A percentile compares a stretch with the other conserved stretches of the same genome.
phyloP scores from a whole-genome alignment of 495 filamentous ascomycete genomes.

The Lindgomyces ingoldianus region DNA sequence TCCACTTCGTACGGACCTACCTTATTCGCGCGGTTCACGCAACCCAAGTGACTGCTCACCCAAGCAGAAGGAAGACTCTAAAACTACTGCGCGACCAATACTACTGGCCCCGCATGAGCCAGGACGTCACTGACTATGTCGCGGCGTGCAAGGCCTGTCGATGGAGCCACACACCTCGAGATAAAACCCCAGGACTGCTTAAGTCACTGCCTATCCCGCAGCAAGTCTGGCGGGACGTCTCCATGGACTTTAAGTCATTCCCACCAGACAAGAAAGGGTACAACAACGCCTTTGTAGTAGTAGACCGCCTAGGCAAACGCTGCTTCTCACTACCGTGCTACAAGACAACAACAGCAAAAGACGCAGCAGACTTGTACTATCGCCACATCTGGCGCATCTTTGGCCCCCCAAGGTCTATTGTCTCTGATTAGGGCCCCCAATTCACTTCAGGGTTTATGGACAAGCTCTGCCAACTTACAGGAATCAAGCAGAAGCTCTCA shows the following conservation, averaged over 20 bases:
- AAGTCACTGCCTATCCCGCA: conserved; percentile 31
- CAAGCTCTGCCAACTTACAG: conserved; percentile 24
- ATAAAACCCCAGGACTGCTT: conserved; percentile 26
- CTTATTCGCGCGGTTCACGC: neutral
- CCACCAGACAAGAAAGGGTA: neutral
- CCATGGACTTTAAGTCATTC: neutral
- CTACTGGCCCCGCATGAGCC: conserved; percentile 18
- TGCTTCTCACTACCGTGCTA: conserved; percentile 1
- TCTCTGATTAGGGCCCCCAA: conserved; percentile 34
- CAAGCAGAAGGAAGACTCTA: neutral
- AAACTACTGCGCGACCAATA: conserved; percentile 6
- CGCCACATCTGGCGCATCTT: conserved; percentile 10
- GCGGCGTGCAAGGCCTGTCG: conserved; percentile 24
- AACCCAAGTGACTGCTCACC: conserved; percentile 4
- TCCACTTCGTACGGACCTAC: neutral
- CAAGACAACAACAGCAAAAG: neutral
- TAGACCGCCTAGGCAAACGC: neutral
- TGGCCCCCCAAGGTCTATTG: conserved; percentile 25
- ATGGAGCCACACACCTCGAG: conserved; percentile 16
- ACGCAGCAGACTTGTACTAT: conserved; percentile 2
- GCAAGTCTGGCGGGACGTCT: neutral
- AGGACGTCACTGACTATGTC: conserved; percentile 19
- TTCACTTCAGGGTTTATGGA: conserved; percentile 33
- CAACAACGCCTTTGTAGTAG: neutral
- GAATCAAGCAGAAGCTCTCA: conserved; percentile 24